These are phyloP conservation scores for Darksidea phi DNA, from an alignment of 495 filamentous ascomycete species.

Conservation along the genomic window DNA sequence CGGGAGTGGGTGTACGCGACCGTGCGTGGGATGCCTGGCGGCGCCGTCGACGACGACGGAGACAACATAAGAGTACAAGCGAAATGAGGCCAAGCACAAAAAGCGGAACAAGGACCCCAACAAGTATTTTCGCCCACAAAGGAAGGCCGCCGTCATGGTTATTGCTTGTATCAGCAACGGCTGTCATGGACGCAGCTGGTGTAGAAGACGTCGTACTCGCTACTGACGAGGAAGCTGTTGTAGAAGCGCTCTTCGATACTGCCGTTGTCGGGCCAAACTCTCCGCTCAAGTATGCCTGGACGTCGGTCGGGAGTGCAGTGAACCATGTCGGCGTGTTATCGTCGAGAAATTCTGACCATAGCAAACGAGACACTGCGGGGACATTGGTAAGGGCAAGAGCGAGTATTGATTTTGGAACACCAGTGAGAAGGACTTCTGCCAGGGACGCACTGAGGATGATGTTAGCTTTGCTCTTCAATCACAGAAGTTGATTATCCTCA, in stretches of 20 bases:
- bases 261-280: slow-evolving; percentile 21
- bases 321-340: slow-evolving; percentile 20
- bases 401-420: background rate
- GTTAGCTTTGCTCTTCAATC: background rate
- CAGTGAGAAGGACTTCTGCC: background rate
- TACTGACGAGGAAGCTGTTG: background rate
- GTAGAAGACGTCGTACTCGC: background rate
- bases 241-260: background rate
- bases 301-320: slow-evolving; percentile 21
- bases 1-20: background rate
- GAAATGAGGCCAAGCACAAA: background rate
- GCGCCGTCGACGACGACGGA: background rate
- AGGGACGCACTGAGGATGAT: background rate
- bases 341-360: slow-evolving; percentile 26
- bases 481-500: background rate
- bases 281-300: slow-evolving; percentile 14
- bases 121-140: slow-evolving; percentile 1
- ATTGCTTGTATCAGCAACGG: background rate
- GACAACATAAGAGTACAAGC: background rate
- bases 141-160: background rate
- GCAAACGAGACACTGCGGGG: slow-evolving; percentile 14
- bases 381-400: slow-evolving; percentile 13
- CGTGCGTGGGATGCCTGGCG: background rate
- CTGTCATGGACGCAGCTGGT: background rate
- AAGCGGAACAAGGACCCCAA: background rate